Evolutionary conservation across 768 basidiomycete genomes (phyloP).

Genomic region (Hericium erinaceus): DNA sequence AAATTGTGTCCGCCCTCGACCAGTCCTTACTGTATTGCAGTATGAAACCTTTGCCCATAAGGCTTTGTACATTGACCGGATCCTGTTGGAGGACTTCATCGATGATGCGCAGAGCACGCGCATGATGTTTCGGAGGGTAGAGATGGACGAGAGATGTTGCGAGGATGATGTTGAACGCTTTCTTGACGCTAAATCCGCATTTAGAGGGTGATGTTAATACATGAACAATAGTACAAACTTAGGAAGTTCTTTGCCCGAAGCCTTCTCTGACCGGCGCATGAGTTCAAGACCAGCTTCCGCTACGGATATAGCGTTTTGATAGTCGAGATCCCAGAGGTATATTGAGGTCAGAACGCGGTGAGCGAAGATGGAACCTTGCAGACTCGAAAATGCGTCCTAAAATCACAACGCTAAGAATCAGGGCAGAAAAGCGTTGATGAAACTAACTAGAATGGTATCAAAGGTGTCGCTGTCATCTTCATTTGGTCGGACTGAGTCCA

Average conservation of each 20-base stretch:
- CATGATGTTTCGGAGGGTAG: constrained; percentile 85
- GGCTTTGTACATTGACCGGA: constrained; percentile 50
- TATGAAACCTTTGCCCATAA: constrained; percentile 73
- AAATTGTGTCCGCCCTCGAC: constrained; percentile 54
- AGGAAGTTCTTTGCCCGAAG: constrained; percentile 44
- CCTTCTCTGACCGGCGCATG: constrained; percentile 41
- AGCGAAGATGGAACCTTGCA: constrained; percentile 48
- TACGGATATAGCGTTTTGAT: constrained; percentile 57
- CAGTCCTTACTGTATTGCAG: constrained; percentile 56
- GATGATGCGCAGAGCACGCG: constrained; percentile 64
- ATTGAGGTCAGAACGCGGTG: constrained; percentile 57
- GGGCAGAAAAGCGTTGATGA: neutral
- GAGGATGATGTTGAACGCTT: constrained; percentile 62
- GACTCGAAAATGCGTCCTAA: constrained; percentile 1
- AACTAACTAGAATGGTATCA: constrained; percentile 53
- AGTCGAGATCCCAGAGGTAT: constrained; percentile 63
- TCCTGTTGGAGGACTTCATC: constrained; percentile 59
- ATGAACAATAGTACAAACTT: constrained; percentile 28
- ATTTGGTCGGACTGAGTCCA: constrained; percentile 13
- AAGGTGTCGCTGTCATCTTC: constrained; percentile 42
- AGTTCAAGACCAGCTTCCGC: constrained; percentile 64
- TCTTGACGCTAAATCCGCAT: constrained; percentile 37
- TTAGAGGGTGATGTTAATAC: neutral
- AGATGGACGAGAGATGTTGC: constrained; percentile 75
- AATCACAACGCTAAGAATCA: neutral